A percentile compares a stretch with the other conserved stretches of the same genome.
These are phyloP conservation scores for Lithospermum erythrorhizon DNA, from an alignment of 257 asterid genomes.

Conservation along the genomic window DNA sequence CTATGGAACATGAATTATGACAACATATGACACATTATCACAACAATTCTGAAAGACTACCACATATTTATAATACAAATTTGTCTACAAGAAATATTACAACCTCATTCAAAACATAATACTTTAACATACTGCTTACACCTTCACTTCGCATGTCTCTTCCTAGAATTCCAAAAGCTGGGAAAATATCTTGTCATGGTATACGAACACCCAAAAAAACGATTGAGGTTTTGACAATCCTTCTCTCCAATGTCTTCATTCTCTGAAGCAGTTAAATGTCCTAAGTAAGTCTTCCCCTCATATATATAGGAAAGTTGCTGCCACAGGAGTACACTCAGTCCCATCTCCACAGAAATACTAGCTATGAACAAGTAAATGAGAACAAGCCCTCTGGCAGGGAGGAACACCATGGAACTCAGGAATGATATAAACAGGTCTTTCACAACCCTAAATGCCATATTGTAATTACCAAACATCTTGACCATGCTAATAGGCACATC, in stretches of 20 bases:
- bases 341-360: conserved; percentile 65
- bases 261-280: conserved; percentile 45
- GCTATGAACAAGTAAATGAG: conserved; percentile 66
- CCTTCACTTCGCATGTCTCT: conserved; percentile 56
- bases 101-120: not conserved
- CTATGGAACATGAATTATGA: too few species aligned
- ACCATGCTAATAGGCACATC: conserved; percentile 11
- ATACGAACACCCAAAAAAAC: conserved; percentile 56
- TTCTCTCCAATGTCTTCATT: conserved; percentile 35
- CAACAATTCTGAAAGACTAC: not conserved
- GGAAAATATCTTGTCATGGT: conserved; percentile 46
- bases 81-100: not conserved
- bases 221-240: conserved; percentile 59
- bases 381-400: conserved; percentile 62
- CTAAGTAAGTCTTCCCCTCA: conserved; percentile 72
- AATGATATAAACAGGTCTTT: conserved; percentile 40
- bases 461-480: conserved; percentile 16
- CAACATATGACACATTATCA: too few species aligned
- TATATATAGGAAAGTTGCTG: conserved; percentile 83
- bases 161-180: conserved; percentile 51
- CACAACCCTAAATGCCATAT: conserved; percentile 25
- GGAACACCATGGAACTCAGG: conserved; percentile 48
- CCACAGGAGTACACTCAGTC: conserved; percentile 71
- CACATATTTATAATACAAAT: too few species aligned
- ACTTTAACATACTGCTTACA: conserved; percentile 23